Evolutionary conservation across 352 stramenopile genomes (phyloP).

Genomic region (Globisporangium splendens): DNA sequence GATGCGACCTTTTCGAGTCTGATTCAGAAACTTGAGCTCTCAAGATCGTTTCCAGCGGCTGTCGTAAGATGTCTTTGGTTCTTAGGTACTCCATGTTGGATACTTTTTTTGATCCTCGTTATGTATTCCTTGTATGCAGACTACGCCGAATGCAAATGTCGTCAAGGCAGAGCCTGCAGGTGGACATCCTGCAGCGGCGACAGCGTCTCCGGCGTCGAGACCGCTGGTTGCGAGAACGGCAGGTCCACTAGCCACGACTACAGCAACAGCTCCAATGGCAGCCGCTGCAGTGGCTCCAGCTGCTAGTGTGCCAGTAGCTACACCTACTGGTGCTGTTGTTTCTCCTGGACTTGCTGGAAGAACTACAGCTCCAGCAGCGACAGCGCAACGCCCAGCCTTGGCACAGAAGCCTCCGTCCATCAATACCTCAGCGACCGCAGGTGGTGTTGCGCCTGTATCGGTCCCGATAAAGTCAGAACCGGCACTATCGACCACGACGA

Average conservation of each 20-base stretch:
- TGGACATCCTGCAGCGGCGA: neutral
- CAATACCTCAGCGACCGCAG: neutral
- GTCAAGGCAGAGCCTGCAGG: conserved; percentile 35
- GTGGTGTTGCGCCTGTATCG: conserved; percentile 1
- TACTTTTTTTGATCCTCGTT: neutral
- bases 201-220: conserved; percentile 8
- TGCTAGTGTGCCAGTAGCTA: neutral
- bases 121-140: neutral
- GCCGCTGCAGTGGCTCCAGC: neutral
- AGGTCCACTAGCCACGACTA: neutral
- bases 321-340: neutral
- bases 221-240: neutral
- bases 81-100: neutral
- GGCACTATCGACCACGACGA: conserved; percentile 3
- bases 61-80: conserved; percentile 14
- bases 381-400: conserved; percentile 22
- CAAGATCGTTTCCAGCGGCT: conserved; percentile 45
- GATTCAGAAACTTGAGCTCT: conserved; percentile 82
- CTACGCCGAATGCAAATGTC: conserved; percentile 2
- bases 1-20: conserved; percentile 78
- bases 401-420: conserved; percentile 1
- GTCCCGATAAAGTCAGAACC: conserved; percentile 36
- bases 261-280: neutral
- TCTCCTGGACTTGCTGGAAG: conserved; percentile 4
- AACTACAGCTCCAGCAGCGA: neutral